Evolutionary conservation across 1,284 basidiomycete species (phyloP), one percentile per base, ranked within the genome.

Genomic region (Austroboletus novae-zelandiae): DNA sequence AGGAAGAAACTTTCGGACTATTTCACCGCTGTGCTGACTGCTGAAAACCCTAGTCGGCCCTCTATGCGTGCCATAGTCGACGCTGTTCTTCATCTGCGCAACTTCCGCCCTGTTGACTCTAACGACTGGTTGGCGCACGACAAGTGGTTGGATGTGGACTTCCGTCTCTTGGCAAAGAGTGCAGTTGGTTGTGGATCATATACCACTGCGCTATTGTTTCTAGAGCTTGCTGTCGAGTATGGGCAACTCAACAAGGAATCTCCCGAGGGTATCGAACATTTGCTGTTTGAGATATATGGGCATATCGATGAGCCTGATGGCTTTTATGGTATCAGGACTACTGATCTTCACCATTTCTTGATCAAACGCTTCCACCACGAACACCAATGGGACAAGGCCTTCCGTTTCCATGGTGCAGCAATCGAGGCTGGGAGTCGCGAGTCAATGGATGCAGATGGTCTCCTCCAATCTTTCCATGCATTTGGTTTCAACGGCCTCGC

Each of bases 271-370:
- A 68, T 75, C 4, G 86, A 89, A 65, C 71, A 81, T 40, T 77
- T 94, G 31, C 74, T 98, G 41, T 97, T 95, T 69, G 84, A 89
- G 47, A 93, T 98, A 46, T 99, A 98, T 66, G 86, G 84, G 55
- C 91, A 93, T 62, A 93, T 99, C 51, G 94, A 97, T 62, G 96
- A 99, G 62, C 95, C 95, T 0, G 96, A 99, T 61, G 94, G 96
- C 1, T 99, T 99, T 67, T 99, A 99, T 67, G 94, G 93, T 2
- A 92, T 98, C 54, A 78, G 85, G 54, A 80, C 84, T n/a, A 68
- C 74, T 20, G 83, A 98, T 61, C 78, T 91, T 13, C 79, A 82
- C 27, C 78, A 83, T 39, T 88, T 94, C 51, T 77, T 98, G 32
- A 76, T 94, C 40, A 87, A 84, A 54, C 83, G 92, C 4, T 86